Evolutionary conservation across 371 early-diverging fungal species (phyloP), one percentile per base, ranked within the genome.

Genomic region (Mortierella sp.): DNA sequence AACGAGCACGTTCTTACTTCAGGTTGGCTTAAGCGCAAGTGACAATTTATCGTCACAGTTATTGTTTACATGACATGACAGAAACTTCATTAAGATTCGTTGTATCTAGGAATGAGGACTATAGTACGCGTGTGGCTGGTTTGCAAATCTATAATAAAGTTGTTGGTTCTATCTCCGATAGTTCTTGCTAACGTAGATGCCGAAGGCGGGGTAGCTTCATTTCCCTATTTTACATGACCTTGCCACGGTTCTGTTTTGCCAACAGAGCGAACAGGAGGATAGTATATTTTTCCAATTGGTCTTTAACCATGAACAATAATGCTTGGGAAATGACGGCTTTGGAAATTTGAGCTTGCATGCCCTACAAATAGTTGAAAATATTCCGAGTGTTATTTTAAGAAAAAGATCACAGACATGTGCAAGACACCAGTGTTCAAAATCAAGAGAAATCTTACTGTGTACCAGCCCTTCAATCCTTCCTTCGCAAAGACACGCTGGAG

Each of bases 251-350:
- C 61, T 72, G 76, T 52, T 57, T 62, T 15, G 80, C 67, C 63
- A 84, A 43, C 22, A 89, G 83, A 9, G 88, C 89, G 74, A 85
- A 90, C 19, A 87, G 81, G 21, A 92, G 58, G 15, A 90, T 77
- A 13, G 92, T 92, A 63, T 92, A 92, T 64, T 86, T 86, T 36
- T 91, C 90, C 65, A 97, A 88, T 74, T 96, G 91, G 73, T 98
- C 98, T 86, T 97, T 97, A 86, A 95, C 92, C 88, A 97, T 93
- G 81, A 98, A 96, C 65, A 98, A 85, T 63, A 98, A 88, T 10
- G 98, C 98, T 83, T 98, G 98, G 9, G 96, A 94, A 58, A 98
- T 86, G 15, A 98, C 98, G 7, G 98, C 99, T 88, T 98, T 98
- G 70, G 91, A 88, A 71, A 98, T 97, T 85, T 98, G 98, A 16